A percentile compares a stretch with the other conserved stretches of the same genome.
These are phyloP conservation scores for Bipolaris zeicola DNA, from an alignment of 2,329 filamentous ascomycete species.

Conservation along the genomic window DNA sequence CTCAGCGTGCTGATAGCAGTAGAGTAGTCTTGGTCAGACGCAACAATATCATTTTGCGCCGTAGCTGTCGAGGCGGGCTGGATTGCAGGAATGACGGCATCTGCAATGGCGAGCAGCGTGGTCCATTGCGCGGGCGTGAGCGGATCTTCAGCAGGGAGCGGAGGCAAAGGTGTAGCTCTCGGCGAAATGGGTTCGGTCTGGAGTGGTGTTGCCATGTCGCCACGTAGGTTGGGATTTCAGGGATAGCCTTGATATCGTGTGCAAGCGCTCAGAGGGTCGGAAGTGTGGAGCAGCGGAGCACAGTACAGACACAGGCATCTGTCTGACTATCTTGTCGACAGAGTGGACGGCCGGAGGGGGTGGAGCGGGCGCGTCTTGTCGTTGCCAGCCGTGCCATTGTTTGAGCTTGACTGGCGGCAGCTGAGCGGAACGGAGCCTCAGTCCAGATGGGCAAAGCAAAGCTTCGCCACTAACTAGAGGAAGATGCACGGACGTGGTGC, in stretches of 20 bases:
- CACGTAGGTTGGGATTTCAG: slow-evolving; percentile 8
- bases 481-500: not conserved
- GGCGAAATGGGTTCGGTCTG: slow-evolving; percentile 37
- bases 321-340: slow-evolving; percentile 1
- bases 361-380: slow-evolving; percentile 3
- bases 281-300: not conserved
- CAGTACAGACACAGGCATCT: slow-evolving; percentile 5
- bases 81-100: slow-evolving; percentile 66
- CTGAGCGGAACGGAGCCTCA: slow-evolving; percentile 10
- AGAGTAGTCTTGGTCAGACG: slow-evolving; percentile 60
- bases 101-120: slow-evolving; percentile 62
- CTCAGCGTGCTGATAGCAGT: slow-evolving; percentile 48
- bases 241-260: slow-evolving; percentile 9
- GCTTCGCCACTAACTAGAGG: not conserved
- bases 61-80: slow-evolving; percentile 48
- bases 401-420: not conserved
- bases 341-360: slow-evolving; percentile 1
- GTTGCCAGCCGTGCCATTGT: slow-evolving; percentile 5
- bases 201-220: slow-evolving; percentile 33
- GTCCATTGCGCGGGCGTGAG: slow-evolving; percentile 64
- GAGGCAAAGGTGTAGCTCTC: slow-evolving; percentile 53
- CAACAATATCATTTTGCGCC: slow-evolving; percentile 48
- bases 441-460: not conserved
- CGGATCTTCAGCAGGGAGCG: slow-evolving; percentile 53
- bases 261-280: slow-evolving; percentile 10